A percentile compares a stretch with the other conserved stretches of the same genome.
Conservation (phyloP, 2,329 filamentous ascomycete species). For the Westerdykella aurantiaca region DNA sequence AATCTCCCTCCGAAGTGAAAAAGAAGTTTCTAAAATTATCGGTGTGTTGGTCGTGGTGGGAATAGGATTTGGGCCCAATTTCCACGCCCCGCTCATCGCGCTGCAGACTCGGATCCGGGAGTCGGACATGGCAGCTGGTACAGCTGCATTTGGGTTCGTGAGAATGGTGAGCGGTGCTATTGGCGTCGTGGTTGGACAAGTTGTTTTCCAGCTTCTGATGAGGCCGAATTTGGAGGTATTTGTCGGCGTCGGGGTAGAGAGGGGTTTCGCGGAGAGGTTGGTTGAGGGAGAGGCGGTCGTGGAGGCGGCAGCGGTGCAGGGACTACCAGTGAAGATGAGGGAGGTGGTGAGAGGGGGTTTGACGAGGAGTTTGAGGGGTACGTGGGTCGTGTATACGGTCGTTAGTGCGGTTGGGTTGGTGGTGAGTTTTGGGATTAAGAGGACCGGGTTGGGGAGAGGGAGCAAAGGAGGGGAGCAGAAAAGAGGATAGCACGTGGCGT, state of each 20-base stretch:
- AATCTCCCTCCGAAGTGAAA: slow-evolving; percentile 14
- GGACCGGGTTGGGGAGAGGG: slow-evolving; percentile 19
- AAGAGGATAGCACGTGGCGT: not conserved
- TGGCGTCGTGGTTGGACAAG: slow-evolving; percentile 47
- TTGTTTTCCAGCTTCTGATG: slow-evolving; percentile 54
- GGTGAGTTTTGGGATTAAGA: slow-evolving; percentile 30
- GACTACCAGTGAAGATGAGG: slow-evolving; percentile 26
- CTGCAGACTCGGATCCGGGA: slow-evolving; percentile 55
- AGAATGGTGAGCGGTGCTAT: slow-evolving; percentile 43
- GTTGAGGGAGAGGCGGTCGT: slow-evolving; percentile 29
- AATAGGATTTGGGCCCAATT: slow-evolving; percentile 47
- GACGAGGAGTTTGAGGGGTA: slow-evolving; percentile 41
- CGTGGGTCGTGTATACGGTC: slow-evolving; percentile 49
- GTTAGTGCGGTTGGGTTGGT: slow-evolving; percentile 33
- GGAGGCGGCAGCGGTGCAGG: slow-evolving; percentile 17
- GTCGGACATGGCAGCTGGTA: slow-evolving; percentile 48
- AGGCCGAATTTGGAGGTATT: slow-evolving; percentile 34
- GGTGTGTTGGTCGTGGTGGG: slow-evolving; percentile 48
- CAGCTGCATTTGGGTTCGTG: slow-evolving; percentile 47
- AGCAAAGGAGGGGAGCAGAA: not conserved
- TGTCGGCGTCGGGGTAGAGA: slow-evolving; percentile 13
- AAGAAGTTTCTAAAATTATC: slow-evolving; percentile 34
- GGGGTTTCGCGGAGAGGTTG: slow-evolving; percentile 19
- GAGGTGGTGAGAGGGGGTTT: slow-evolving; percentile 39
- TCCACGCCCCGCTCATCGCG: slow-evolving; percentile 47